Evolutionary conservation across 2,329 filamentous ascomycete genomes (phyloP), one percentile per base, ranked within the genome.

Genomic region (Immersiporthe knoxdaviesiana): DNA sequence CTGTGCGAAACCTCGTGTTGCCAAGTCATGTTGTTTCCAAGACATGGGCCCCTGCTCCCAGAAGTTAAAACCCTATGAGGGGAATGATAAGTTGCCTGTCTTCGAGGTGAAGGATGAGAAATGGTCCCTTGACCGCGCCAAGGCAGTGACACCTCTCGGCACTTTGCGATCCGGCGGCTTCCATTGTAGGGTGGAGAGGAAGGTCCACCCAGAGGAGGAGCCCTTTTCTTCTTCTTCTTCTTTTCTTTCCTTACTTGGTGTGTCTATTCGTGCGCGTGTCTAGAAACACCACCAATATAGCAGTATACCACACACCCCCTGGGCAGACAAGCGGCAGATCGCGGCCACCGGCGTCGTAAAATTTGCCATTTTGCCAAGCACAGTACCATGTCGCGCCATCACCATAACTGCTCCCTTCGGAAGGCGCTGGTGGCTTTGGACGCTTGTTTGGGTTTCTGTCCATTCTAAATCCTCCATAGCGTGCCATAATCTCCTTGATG

Each of bases 1-100:
- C 66, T 65, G 66, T 68, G 66, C 66, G 44, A 30, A 12, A 39
- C 21, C 30, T 68, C 60, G 66, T 68, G 44, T 68, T 50, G 66
- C 66, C 60, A 68, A 68, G 60, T 47, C 66, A 41, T 2, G 14
- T 35, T 37, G 60, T 68, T 65, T 63, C 24, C 58, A 35, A 37
- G 32, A 39, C 39, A 30, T 39, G 37, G 44, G 24, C 16, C 27
- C 58, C 44, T 59, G 39, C 50, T n/a, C 41, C 61, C 3, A 59
- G 30, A 59, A n/a, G 18, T 30, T 18, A 32, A 32, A 30, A 30
- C 24, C 14, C 2, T 8, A 4, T 32, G 24, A 27, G 12, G 16
- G 6, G n/a, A n/a, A 30, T 56, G 52, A 8, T n/a, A 12, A 10
- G 18, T n/a, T 27, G 35, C 35, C 35, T 30, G 50, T 30, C 12